phyloP scores from a whole-genome alignment of 2,329 filamentous ascomycete species.

The Fonsecaea monophora region DNA sequence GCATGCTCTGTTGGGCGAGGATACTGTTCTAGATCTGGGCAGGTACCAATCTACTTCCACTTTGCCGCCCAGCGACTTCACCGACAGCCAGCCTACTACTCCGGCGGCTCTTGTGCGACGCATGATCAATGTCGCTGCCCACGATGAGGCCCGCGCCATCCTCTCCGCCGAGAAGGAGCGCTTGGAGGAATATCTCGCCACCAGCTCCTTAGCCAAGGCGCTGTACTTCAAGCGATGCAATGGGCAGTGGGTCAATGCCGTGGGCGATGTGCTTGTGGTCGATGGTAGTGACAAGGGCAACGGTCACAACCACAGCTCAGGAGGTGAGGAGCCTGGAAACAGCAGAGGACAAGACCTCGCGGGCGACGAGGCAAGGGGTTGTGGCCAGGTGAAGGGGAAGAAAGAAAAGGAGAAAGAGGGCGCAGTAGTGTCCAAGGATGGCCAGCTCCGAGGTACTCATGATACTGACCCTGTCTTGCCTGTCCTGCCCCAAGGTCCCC shows the following conservation, averaged over 20 bases:
- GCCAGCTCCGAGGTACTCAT: not conserved
- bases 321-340: not conserved
- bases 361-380: not conserved
- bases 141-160: not conserved
- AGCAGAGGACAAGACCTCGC: not conserved
- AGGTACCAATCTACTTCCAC: not conserved
- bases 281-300: not conserved
- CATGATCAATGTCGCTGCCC: not conserved
- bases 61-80: not conserved
- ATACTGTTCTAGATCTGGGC: not conserved
- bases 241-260: conserved; percentile 27
- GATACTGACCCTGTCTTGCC: too few species aligned
- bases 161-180: conserved; percentile 18
- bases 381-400: not conserved
- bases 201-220: conserved; percentile 25
- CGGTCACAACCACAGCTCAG: too few species aligned
- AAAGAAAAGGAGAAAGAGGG: not conserved
- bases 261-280: conserved; percentile 18
- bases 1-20: not conserved
- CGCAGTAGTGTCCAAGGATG: not conserved
- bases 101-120: not conserved
- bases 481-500: too few species aligned
- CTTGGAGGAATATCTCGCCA: conserved; percentile 16
- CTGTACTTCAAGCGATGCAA: conserved; percentile 36
- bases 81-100: not conserved